Evolutionary conservation across 1,284 basidiomycete species (phyloP), one percentile per base, ranked within the genome.

Genomic region (Cryptococcus depauperatus): DNA sequence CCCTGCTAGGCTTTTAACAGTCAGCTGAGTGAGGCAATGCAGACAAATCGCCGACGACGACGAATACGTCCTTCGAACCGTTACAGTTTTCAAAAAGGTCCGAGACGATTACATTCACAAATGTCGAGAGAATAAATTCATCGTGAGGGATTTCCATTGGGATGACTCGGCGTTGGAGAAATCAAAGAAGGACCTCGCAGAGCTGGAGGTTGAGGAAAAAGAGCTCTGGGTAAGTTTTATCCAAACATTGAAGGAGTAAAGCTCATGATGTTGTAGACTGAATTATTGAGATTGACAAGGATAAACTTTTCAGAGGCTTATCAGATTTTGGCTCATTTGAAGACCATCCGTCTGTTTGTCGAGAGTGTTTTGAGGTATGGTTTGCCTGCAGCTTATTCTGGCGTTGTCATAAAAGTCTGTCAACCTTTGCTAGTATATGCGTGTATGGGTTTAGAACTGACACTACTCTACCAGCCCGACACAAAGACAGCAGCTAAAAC

Each of bases 221-320:
- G 92, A 99, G 66, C 82, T 97, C 44, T 98, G 95, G 95, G 91
- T 92, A 60, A 55, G 81, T 61, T n/a, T 5, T 8, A 4, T 41
- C 10, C n/a, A n/a, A n/a, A n/a, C n/a, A n/a, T n/a, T 26, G 40
- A 29, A 8, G 18, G n/a, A n/a, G n/a, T n/a, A n/a, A n/a, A n/a
- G n/a, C n/a, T n/a, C n/a, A n/a, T n/a, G n/a, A 16, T 14, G 18
- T 30, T 9, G 7, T 59, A 95, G 91, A 89, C 91, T 18, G 95
- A 98, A 62, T 77, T 99, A 2, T 75, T 99, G n/a, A 81, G 88
- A 52, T 72, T 98, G 35, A 82, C 91, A 25, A 78, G 95, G 51
- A 95, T 88, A 49, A 96, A 95, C 73, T 99, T 98, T 68, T 92
- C 89, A 5, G 95, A 99, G 72, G 82, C 92, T 3, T 92, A 92